phyloP scores from a whole-genome alignment of 768 basidiomycete species.

The Pisolithus sp. region DNA sequence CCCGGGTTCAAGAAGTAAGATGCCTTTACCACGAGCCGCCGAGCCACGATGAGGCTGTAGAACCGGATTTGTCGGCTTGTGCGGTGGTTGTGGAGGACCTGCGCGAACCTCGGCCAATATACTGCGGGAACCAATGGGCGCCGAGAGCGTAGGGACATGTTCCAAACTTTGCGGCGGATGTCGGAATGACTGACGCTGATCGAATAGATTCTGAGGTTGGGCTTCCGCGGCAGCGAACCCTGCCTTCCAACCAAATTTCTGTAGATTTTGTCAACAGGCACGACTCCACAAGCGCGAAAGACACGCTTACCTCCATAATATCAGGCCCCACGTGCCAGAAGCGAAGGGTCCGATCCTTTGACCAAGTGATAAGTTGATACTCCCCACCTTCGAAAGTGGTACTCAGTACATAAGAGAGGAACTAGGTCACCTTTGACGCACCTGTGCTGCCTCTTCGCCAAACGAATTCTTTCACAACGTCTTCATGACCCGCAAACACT shows the following conservation, averaged over 20 bases:
- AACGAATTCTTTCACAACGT: constrained; percentile 97
- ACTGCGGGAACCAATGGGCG: constrained; percentile 57
- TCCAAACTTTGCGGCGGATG: constrained; percentile 41
- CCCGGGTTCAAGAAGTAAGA: constrained; percentile 29
- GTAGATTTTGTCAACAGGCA: constrained; percentile 7
- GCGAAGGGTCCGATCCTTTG: constrained; percentile 84
- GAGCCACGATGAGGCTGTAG: constrained; percentile 30
- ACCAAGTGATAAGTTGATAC: constrained; percentile 69
- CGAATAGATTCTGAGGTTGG: constrained; percentile 15
- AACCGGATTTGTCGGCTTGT: constrained; percentile 19
- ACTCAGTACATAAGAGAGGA: not conserved
- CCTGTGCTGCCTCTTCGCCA: constrained; percentile 73
- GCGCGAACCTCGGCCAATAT: constrained; percentile 72
- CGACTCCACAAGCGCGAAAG: not conserved
- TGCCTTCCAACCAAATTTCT: constrained; percentile 47
- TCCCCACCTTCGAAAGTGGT: constrained; percentile 38
- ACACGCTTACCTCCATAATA: constrained; percentile 51
- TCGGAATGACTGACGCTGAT: constrained; percentile 43
- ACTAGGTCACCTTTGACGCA: constrained; percentile 17
- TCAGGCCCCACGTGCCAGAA: constrained; percentile 84
- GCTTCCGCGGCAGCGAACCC: constrained; percentile 22
- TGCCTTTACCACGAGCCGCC: constrained; percentile 26
- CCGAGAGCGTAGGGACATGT: constrained; percentile 47
- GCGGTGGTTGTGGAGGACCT: constrained; percentile 28
- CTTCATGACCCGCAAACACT: constrained; percentile 80